Evolutionary conservation across 169 alveolate species (phyloP).

Genomic region (Eimeria acervulina): DNA sequence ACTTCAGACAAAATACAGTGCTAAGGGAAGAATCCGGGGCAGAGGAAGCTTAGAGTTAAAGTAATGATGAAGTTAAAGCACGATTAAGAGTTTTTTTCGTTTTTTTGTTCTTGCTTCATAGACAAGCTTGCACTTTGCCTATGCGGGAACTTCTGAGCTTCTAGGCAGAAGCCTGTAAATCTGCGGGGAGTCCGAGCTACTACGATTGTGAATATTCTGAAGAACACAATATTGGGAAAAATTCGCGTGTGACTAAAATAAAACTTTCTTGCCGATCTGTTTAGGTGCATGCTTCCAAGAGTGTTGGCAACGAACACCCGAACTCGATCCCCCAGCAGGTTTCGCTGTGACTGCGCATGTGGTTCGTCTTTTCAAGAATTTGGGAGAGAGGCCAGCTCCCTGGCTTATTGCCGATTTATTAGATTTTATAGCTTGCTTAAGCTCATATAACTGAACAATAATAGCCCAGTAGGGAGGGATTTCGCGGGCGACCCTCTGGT

Average conservation of each 20-base stretch:
- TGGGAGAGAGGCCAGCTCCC: neutral
- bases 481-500: neutral
- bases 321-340: conserved; percentile 31
- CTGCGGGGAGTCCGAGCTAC: neutral
- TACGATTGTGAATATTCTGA: neutral
- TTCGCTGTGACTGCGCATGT: neutral
- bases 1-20: neutral
- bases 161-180: neutral
- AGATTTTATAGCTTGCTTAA: neutral
- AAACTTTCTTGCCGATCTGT: neutral
- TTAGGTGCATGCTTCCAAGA: neutral
- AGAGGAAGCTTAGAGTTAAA: neutral
- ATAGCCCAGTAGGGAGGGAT: neutral
- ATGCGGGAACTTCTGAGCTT: neutral
- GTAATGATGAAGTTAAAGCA: neutral
- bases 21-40: neutral
- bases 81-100: neutral
- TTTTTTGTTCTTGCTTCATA: neutral
- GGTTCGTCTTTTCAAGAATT: neutral
- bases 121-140: neutral
- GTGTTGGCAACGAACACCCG: neutral
- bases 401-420: neutral
- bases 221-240: neutral
- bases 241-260: neutral
- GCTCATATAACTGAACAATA: neutral